These are phyloP conservation scores for Aspergillus fischeri DNA, from an alignment of 2,329 filamentous ascomycete species.

Conservation along the genomic window DNA sequence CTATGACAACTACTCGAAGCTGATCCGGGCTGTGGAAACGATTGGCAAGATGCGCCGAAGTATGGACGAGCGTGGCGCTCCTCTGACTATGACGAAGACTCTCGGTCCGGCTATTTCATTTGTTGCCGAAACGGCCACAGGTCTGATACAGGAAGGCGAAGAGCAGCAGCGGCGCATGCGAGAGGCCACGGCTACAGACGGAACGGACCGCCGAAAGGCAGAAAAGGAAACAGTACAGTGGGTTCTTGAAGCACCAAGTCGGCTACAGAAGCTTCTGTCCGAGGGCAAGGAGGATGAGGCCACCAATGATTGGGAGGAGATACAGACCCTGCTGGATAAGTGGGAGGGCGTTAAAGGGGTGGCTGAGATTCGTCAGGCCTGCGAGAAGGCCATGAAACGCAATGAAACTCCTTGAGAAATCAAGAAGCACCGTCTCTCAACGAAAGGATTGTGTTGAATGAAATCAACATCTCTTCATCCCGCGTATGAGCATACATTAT, in stretches of 20 bases:
- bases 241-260: constrained; percentile 40
- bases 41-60: constrained; percentile 65
- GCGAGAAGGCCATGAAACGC: constrained; percentile 35
- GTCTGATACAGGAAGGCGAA: constrained; percentile 38
- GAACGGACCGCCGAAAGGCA: constrained; percentile 15
- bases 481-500: background rate
- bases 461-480: background rate
- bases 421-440: background rate
- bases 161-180: constrained; percentile 28
- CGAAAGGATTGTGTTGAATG: background rate
- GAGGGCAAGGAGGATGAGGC: constrained; percentile 39
- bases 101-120: constrained; percentile 40
- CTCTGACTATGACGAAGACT: constrained; percentile 45
- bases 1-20: constrained; percentile 96
- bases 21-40: constrained; percentile 94
- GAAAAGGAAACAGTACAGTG: constrained; percentile 44
- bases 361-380: constrained; percentile 35
- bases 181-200: constrained; percentile 19
- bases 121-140: constrained; percentile 41
- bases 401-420: constrained; percentile 22
- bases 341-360: constrained; percentile 45
- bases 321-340: constrained; percentile 35
- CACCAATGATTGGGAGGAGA: constrained; percentile 40
- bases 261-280: constrained; percentile 34
- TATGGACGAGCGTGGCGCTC: constrained; percentile 44